Base-by-base conservation (phyloP, 176 grass and related monocot species). In the Triticum turgidum region DNA sequence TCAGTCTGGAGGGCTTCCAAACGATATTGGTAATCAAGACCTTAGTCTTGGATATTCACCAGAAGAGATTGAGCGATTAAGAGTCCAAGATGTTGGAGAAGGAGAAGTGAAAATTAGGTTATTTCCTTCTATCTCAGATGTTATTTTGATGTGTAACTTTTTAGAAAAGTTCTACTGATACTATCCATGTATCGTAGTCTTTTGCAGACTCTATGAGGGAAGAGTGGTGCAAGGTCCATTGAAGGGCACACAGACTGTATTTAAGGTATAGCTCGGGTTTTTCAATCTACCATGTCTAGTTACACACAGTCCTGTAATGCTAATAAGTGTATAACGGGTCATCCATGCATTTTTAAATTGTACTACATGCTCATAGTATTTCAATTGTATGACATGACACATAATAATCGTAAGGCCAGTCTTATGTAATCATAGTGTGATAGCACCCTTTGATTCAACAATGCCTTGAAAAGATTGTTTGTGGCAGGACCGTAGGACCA, bases 21-120 rank as follows among this genome's bases (percentile, higher is more conserved):
- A 90, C 86, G 25, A 35, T 85, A 80, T 66, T 79, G 84, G 58
- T 42, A 87, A 73, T 79, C 79, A 90, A 56, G 87, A 97, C 65
- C 70, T 86, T 35, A 42, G 69, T 77, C 70, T 87, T 84, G 90
- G 88, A 39, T 92, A 92, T 82, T 90, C 90, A 67, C 20, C 80
- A 0, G 90, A 95, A 78, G 93, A 92, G 62, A 91, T 98, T 3
- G 89, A 98, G 69, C 74, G 37, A 79, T 80, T 90, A 71, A 90
- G 88, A 66, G 67, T 90, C 77, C 96, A 98, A 91, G 90, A 95
- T 77, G 79, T 98, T 65, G 91, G 93, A 88, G 91, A 98, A 88
- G 93, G 96, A 77, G 88, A 94, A 95, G 93, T 98, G 82, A 95
- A 93, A 64, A 98, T 98, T 83, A 98, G 93, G 93, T 98, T 80